Evolutionary conservation across 208 protist genomes (phyloP).

Genomic region (Kentomonas sorsogonicus): DNA sequence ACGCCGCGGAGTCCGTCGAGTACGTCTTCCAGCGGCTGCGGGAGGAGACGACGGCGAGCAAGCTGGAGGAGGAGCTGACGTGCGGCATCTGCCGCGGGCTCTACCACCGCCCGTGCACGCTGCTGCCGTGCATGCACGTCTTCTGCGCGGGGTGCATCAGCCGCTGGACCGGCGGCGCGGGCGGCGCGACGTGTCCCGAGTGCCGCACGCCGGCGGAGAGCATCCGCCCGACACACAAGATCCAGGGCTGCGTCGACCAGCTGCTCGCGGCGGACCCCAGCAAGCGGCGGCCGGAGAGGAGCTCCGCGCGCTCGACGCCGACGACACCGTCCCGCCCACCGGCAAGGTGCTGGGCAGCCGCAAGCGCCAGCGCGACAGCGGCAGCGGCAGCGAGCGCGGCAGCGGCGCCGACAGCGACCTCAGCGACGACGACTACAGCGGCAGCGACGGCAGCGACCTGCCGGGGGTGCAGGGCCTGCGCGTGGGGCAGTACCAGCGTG

Average conservation of each 20-base stretch:
- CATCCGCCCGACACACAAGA: constrained; percentile 72
- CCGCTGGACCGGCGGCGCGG: constrained; percentile 33
- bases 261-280: constrained; percentile 40
- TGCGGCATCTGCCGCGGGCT: constrained; percentile 67
- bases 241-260: constrained; percentile 70
- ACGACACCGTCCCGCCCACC: constrained; percentile 48
- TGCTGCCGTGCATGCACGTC: constrained; percentile 87
- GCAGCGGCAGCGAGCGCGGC: constrained; percentile 13
- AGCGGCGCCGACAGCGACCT: constrained; percentile 9
- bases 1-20: constrained; percentile 18
- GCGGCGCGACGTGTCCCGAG: constrained; percentile 35
- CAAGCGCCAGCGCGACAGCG: constrained; percentile 18
- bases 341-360: constrained; percentile 39
- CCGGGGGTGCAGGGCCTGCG: neutral
- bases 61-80: constrained; percentile 62
- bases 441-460: neutral
- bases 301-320: constrained; percentile 25
- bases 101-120: constrained; percentile 66
- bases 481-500: constrained; percentile 3
- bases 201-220: constrained; percentile 50
- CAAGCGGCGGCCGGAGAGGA: constrained; percentile 37
- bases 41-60: constrained; percentile 21
- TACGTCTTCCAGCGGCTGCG: constrained; percentile 63
- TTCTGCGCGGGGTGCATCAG: constrained; percentile 85
- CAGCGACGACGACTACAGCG: constrained; percentile 6